These are phyloP conservation scores for Beta vulgaris DNA, from an alignment of 148 eudicot genomes.

Conservation along the genomic window DNA sequence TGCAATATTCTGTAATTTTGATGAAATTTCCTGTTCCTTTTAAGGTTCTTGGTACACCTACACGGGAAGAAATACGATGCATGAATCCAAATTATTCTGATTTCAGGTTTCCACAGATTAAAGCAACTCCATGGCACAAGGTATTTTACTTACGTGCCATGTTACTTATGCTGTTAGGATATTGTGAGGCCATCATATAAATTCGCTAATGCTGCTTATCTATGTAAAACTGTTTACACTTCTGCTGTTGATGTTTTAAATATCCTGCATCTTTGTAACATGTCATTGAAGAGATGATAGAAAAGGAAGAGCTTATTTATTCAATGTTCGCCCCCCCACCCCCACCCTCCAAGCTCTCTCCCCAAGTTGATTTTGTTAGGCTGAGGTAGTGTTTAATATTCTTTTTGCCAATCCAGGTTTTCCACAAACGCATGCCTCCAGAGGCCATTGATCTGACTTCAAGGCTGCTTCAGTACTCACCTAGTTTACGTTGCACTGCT, in stretches of 20 bases:
- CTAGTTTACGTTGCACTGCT: slow-evolving; percentile 46
- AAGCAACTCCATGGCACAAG: slow-evolving; percentile 57
- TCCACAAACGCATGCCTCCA: slow-evolving; percentile 53
- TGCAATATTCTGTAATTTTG: neutral
- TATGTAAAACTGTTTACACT: neutral
- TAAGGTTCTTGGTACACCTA: slow-evolving; percentile 54
- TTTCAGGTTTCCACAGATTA: slow-evolving; percentile 48
- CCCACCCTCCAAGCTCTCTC: too few relatives aligned
- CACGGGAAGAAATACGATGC: slow-evolving; percentile 49
- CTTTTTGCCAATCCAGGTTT: slow-evolving; percentile 33
- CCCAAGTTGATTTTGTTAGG: neutral
- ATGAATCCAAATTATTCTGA: slow-evolving; percentile 51
- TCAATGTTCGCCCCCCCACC: neutral
- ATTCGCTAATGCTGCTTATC: neutral
- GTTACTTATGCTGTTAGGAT: too few relatives aligned
- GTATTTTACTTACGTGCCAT: slow-evolving; percentile 22
- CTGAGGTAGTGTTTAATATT: neutral
- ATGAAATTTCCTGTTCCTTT: neutral
- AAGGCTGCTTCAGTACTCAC: slow-evolving; percentile 48
- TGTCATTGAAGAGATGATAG: neutral
- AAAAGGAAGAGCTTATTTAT: neutral
- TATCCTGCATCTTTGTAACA: neutral
- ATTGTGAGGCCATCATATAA: too few relatives aligned
- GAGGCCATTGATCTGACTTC: slow-evolving; percentile 49
- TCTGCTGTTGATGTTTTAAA: neutral